Conservation (phyloP, 352 stramenopile species). For the Phytopythium kandeliae region DNA sequence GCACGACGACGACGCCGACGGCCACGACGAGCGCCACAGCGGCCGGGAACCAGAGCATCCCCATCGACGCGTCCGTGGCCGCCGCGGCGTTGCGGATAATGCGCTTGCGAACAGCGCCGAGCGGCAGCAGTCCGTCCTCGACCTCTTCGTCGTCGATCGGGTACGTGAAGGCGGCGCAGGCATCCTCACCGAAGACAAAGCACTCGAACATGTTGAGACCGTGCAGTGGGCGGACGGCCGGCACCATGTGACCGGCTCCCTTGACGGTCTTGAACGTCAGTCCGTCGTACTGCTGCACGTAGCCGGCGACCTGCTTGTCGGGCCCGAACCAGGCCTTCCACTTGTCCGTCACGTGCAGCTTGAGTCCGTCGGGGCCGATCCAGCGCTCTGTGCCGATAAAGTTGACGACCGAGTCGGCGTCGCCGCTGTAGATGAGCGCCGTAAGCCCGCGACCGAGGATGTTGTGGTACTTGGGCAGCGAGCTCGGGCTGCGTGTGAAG, state of each 20-base stretch:
- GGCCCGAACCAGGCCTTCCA: slow-evolving; percentile 73
- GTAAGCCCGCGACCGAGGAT: slow-evolving; percentile 47
- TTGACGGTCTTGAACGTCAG: slow-evolving; percentile 91
- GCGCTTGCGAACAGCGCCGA: slow-evolving; percentile 1
- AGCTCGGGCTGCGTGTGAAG: slow-evolving; percentile 53
- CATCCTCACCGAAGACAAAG: slow-evolving; percentile 64
- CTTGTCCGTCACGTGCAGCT: slow-evolving; percentile 21
- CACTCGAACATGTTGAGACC: slow-evolving; percentile 78
- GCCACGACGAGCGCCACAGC: slow-evolving; percentile 20
- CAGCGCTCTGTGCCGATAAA: slow-evolving; percentile 87
- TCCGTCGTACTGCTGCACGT: slow-evolving; percentile 82
- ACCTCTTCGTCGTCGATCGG: slow-evolving; percentile 63
- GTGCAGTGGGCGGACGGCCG: slow-evolving; percentile 62
- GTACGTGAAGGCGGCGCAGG: slow-evolving; percentile 58
- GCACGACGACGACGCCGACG: slow-evolving; percentile 26
- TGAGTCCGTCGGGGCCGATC: slow-evolving; percentile 67
- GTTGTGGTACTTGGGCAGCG: slow-evolving; percentile 62
- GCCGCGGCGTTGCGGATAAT: not conserved
- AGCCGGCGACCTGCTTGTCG: slow-evolving; percentile 80
- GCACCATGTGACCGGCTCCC: slow-evolving; percentile 89
- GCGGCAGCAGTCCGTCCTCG: slow-evolving; percentile 23
- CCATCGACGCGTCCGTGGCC: slow-evolving; percentile 7
- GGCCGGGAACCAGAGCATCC: slow-evolving; percentile 15
- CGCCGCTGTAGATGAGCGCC: slow-evolving; percentile 69
- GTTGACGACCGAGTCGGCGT: slow-evolving; percentile 78